Conservation (phyloP, 2,329 filamentous ascomycete species). For the Sarocladium strictum region DNA sequence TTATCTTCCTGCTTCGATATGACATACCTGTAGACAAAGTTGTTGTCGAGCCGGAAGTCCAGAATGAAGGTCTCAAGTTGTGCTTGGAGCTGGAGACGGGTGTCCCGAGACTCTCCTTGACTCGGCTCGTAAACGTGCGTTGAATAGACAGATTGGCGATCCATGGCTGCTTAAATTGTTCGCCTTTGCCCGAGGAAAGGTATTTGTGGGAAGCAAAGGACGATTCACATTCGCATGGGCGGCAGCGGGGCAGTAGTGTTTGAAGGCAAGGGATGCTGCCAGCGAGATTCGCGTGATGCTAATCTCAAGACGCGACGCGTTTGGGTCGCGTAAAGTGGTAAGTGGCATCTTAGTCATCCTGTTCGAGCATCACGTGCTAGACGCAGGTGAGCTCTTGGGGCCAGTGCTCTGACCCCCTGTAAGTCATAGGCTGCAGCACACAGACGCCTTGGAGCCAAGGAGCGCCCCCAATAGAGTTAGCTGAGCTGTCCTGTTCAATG, state of each 20-base stretch:
- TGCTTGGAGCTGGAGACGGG: slow-evolving; percentile 65
- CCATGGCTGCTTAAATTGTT: slow-evolving; percentile 50
- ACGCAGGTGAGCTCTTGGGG: neutral
- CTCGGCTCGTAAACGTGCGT: slow-evolving; percentile 71
- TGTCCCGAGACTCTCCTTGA: slow-evolving; percentile 61
- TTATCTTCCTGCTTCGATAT: too few species aligned
- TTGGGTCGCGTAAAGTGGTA: slow-evolving; percentile 5
- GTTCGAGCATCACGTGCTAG: neutral
- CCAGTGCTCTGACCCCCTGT: slow-evolving; percentile 3
- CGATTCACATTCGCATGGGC: neutral
- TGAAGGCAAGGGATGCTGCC: slow-evolving; percentile 2
- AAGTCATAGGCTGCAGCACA: neutral
- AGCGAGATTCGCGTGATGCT: slow-evolving; percentile 3
- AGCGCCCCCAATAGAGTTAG: slow-evolving; percentile 4
- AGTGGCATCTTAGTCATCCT: neutral
- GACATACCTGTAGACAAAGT: slow-evolving; percentile 82
- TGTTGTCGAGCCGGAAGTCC: slow-evolving; percentile 88
- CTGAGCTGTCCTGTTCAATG: slow-evolving; percentile 9
- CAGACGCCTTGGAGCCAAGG: slow-evolving; percentile 1
- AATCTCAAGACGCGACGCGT: slow-evolving; percentile 7
- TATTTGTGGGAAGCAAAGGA: neutral
- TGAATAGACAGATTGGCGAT: slow-evolving; percentile 81
- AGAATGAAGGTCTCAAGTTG: slow-evolving; percentile 87
- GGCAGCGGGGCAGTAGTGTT: neutral
- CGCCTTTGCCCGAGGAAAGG: slow-evolving; percentile 10